These are phyloP conservation scores for Lipomyces starkeyi DNA, from an alignment of 805 yeast genomes.

Conservation along the genomic window DNA sequence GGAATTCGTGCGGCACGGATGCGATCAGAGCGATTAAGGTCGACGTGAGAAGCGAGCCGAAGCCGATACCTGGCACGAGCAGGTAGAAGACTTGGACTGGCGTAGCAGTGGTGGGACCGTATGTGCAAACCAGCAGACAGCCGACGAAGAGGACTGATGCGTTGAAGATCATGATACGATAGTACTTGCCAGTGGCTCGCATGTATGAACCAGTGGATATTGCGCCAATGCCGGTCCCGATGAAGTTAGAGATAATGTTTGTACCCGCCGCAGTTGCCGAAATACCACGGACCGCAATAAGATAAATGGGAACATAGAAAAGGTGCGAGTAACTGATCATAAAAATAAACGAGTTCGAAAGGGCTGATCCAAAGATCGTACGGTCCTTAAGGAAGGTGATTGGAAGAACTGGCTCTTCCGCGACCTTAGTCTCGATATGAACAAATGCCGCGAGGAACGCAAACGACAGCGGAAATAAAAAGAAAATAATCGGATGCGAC, in stretches of 20 bases:
- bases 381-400: conserved; percentile 60
- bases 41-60: conserved; percentile 70
- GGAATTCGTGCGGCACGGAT: conserved; percentile 69
- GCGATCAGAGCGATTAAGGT: conserved; percentile 77
- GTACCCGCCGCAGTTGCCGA: conserved; percentile 64
- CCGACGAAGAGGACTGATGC: conserved; percentile 58
- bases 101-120: conserved; percentile 40
- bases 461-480: conserved; percentile 47
- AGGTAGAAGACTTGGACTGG: conserved; percentile 54
- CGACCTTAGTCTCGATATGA: conserved; percentile 57
- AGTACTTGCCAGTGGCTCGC: conserved; percentile 70
- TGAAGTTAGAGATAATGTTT: conserved; percentile 59
- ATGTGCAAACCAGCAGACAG: conserved; percentile 46
- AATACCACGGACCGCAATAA: conserved; percentile 58
- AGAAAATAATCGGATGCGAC: conserved; percentile 52
- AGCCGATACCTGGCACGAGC: conserved; percentile 66
- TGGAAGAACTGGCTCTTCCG: conserved; percentile 72
- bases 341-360: conserved; percentile 72
- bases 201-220: conserved; percentile 69
- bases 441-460: conserved; percentile 52
- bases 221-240: conserved; percentile 72
- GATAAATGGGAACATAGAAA: conserved; percentile 74
- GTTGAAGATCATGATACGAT: conserved; percentile 52
- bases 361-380: conserved; percentile 68
- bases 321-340: conserved; percentile 69